phyloP scores from a whole-genome alignment of 2,329 filamentous ascomycete genomes.

The Exutisphaerella laricina region DNA sequence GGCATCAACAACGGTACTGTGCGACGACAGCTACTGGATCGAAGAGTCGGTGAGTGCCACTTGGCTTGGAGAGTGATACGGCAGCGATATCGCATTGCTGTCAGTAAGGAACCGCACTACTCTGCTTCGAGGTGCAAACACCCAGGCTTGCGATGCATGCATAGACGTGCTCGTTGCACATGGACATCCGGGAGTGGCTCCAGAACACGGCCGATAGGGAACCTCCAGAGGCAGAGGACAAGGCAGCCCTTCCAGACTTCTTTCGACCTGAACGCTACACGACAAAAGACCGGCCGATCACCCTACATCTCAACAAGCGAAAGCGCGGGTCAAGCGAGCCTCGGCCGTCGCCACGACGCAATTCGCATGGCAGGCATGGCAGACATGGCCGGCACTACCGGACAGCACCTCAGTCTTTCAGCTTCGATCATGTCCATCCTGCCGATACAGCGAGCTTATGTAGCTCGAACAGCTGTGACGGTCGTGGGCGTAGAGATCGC shows the following conservation, averaged over 20 bases:
- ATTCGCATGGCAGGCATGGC: not conserved
- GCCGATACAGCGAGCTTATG: slow-evolving; percentile 6
- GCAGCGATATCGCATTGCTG: not conserved
- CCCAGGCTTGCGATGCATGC: slow-evolving; percentile 10
- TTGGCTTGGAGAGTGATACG: not conserved
- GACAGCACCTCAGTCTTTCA: slow-evolving; percentile 8
- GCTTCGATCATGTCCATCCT: slow-evolving; percentile 12
- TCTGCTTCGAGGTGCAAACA: no score
- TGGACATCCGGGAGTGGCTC: slow-evolving; percentile 45
- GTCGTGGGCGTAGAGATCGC: slow-evolving; percentile 2
- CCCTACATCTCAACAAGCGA: slow-evolving; percentile 25
- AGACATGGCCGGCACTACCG: slow-evolving; percentile 1
- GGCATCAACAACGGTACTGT: no score
- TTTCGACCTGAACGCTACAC: slow-evolving; percentile 21
- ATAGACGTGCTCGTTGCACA: slow-evolving; percentile 21
- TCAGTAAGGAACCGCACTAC: no score
- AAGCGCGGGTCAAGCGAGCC: slow-evolving; percentile 36
- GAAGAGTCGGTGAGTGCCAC: slow-evolving; percentile 9
- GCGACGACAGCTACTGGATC: slow-evolving; percentile 2
- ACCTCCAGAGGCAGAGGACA: slow-evolving; percentile 26
- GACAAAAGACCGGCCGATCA: slow-evolving; percentile 14
- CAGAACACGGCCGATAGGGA: slow-evolving; percentile 36
- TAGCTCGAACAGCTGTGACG: slow-evolving; percentile 7
- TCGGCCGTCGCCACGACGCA: slow-evolving; percentile 13
- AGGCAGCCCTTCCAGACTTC: slow-evolving; percentile 23